A percentile compares a stretch with the other conserved stretches of the same genome.
These are phyloP conservation scores for Rhodamnia rubescens DNA, from an alignment of 345 rosid species.

Conservation along the genomic window DNA sequence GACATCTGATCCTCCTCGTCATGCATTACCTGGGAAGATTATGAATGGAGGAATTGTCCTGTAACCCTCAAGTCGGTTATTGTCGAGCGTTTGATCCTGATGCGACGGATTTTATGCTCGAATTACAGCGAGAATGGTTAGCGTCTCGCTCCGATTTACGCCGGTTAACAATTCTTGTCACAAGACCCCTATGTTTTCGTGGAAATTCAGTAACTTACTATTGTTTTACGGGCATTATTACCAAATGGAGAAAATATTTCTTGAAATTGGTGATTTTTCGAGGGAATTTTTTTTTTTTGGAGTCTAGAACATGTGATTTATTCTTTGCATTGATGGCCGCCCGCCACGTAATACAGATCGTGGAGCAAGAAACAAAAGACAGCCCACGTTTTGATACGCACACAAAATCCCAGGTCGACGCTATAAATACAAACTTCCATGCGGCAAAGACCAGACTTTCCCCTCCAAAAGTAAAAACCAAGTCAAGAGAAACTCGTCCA, in stretches of 20 bases:
- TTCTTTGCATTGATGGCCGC: not conserved
- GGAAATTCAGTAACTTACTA: not conserved
- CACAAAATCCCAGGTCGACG: not conserved
- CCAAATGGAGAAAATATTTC: not conserved
- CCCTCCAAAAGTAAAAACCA: not conserved
- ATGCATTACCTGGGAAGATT: not conserved
- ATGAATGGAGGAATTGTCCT: not conserved
- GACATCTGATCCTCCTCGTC: not conserved
- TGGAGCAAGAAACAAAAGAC: not conserved
- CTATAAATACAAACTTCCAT: not conserved
- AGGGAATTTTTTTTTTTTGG: too few relatives aligned
- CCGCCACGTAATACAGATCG: not conserved
- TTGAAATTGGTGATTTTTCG: not conserved
- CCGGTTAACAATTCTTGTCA: not conserved
- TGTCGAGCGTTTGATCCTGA: not conserved
- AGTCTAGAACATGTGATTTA: not conserved
- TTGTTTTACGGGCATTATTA: not conserved
- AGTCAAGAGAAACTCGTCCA: not conserved
- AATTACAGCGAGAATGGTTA: rapidly evolving
- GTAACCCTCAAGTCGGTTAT: not conserved
- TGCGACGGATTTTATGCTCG: not conserved
- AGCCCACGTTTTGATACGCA: not conserved
- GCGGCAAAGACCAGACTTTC: not conserved
- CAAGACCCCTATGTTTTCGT: not conserved
- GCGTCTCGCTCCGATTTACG: not conserved